Base-by-base conservation (phyloP, 2,329 filamentous ascomycete genomes). In the Cladosporium sp. region DNA sequence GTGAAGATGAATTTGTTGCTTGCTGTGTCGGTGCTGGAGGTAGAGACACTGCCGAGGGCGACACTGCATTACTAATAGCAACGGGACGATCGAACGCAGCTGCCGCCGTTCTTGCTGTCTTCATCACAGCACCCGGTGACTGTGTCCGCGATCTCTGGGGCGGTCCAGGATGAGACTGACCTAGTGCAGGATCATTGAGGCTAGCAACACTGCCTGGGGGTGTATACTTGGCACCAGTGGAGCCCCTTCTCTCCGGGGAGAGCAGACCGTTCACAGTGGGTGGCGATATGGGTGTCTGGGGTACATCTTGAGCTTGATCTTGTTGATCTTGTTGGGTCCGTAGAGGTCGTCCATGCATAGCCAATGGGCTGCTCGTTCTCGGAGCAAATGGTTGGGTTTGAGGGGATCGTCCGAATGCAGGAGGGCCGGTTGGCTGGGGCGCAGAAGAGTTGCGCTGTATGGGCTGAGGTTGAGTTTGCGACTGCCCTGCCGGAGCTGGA, bases 291-390 rank as follows among this genome's bases (percentile, higher is more conserved):
- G 66, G 62, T 35, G 63, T 51, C 7, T 51, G 52, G 12, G 60
- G 55, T 9, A 56, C 49, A 42, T 44, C 54, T 17, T 58, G 56
- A 8, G 22, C 22, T 15, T 57, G 39, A 13, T 67, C 64, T 32
- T 59, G 68, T 45, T 68, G 67, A 32, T 73, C 71, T 51, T 48
- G 58, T 12, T 76, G 80, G 50, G 47, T 24, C 7, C 19, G 28
- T 12, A 28, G 7, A 15, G 56, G 56, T 12, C 56, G 39, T 32
- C 56, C 56, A 35, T 58, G 56, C 40, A 80, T 79, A 32, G 83
- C 83, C 15, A 87, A 74, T 15, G 84, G 84, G 68, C 84, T 86
- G n/a, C 83, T 86, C 6, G 83, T 86, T 57, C 84, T 77, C 17
- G 84, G 84, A 40, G 83, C 81, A 68, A 85, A 86, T 3, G 80